These are phyloP conservation scores for Brassica balearica DNA, from an alignment of 441 rosid species.

Conservation along the genomic window DNA sequence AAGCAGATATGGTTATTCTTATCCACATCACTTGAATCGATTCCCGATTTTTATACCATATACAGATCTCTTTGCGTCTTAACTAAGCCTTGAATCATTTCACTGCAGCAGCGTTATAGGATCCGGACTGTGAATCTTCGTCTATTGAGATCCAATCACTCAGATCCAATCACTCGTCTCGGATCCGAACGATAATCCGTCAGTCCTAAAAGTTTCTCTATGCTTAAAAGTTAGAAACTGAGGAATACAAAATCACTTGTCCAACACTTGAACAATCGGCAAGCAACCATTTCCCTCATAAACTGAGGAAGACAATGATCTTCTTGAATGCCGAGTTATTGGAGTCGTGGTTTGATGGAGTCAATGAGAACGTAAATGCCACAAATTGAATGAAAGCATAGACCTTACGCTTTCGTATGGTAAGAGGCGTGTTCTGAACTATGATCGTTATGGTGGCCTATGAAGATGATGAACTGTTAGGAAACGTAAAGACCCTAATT, in stretches of 20 bases:
- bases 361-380: too few relatives aligned
- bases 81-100: constrained; percentile 39
- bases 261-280: neutral
- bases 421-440: too few relatives aligned
- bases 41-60: constrained; percentile 61
- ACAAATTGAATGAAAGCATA: too few relatives aligned
- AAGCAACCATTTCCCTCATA: neutral
- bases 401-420: too few relatives aligned
- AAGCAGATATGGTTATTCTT: constrained; percentile 54
- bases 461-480: too few relatives aligned
- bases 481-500: too few relatives aligned
- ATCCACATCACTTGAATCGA: constrained; percentile 57
- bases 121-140: neutral
- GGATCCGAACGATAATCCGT: neutral
- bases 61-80: constrained; percentile 80
- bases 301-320: too few relatives aligned
- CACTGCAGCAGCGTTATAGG: neutral
- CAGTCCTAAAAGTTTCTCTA: neutral
- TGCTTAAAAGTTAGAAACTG: neutral
- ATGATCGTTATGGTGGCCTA: too few relatives aligned
- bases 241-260: neutral
- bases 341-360: too few relatives aligned
- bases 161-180: too few relatives aligned
- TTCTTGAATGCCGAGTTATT: too few relatives aligned
- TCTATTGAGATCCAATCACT: neutral